Conservation (phyloP, 192 early-diverging fungal species). For the Blastocladiella britannica region DNA sequence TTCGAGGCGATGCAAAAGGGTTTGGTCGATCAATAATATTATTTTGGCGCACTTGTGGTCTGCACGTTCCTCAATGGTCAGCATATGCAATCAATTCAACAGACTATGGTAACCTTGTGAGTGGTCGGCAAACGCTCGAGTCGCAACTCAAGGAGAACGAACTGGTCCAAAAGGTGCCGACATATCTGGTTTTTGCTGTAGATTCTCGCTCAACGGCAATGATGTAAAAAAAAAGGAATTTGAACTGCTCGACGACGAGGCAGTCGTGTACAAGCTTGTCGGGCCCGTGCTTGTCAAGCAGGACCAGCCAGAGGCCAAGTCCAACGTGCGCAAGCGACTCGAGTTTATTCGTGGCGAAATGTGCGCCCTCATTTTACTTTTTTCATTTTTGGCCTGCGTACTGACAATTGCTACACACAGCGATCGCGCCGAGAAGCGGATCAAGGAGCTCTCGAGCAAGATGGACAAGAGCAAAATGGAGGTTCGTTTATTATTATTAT, state of each 20-base stretch:
- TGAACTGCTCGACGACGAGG: slow-evolving; percentile 48
- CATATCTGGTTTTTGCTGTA: slow-evolving; percentile 2
- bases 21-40: no score
- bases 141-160: slow-evolving; percentile 95
- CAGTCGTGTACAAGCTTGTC: slow-evolving; percentile 85
- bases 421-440: slow-evolving; percentile 57
- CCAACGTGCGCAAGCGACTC: slow-evolving; percentile 85
- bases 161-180: slow-evolving; percentile 55
- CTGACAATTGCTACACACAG: slow-evolving; percentile 13
- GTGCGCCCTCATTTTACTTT: slow-evolving; percentile 13
- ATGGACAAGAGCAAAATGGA: slow-evolving; percentile 63
- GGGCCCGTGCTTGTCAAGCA: slow-evolving; percentile 92
- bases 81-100: no score
- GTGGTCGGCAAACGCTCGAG: slow-evolving; percentile 60
- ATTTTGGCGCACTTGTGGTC: no score
- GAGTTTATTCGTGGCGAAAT: slow-evolving; percentile 76
- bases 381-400: neutral
- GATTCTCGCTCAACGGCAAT: neutral
- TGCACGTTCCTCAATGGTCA: no score
- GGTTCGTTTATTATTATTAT: slow-evolving; percentile 26
- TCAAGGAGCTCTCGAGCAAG: slow-evolving; percentile 62
- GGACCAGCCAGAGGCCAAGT: slow-evolving; percentile 57
- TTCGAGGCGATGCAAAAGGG: no score
- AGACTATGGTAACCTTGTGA: slow-evolving; percentile 59
- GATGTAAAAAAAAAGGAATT: slow-evolving; percentile 44